These are phyloP conservation scores for Anisodus acutangulus DNA, from an alignment of 257 asterid species.

Conservation along the genomic window DNA sequence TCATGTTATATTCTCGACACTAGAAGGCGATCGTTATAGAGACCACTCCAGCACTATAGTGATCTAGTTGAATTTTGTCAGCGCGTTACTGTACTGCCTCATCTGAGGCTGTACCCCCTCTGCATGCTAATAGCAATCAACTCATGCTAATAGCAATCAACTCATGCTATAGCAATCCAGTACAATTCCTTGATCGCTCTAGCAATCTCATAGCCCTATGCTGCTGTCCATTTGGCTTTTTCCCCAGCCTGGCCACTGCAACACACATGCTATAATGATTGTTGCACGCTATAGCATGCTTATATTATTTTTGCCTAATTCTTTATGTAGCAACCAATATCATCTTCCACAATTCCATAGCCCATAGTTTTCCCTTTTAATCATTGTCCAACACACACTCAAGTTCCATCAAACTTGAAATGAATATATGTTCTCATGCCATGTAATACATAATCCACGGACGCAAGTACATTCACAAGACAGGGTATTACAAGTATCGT, in stretches of 20 bases:
- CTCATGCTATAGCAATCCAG: background rate
- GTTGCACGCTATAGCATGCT: background rate
- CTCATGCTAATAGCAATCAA: background rate
- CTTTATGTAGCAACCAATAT: background rate
- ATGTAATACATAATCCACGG: background rate
- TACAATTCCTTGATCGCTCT: slow-evolving; percentile 8
- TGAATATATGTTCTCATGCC: background rate
- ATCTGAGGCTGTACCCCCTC: background rate
- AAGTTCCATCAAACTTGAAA: background rate
- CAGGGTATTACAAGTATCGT: background rate
- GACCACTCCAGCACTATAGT: background rate
- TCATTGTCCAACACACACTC: background rate
- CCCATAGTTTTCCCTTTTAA: background rate
- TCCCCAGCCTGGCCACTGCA: background rate
- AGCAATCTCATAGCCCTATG: background rate
- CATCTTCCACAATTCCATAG: background rate
- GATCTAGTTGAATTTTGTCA: background rate
- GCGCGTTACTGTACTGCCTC: background rate
- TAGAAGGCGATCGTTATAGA: background rate
- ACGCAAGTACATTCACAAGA: background rate
- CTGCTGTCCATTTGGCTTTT: background rate
- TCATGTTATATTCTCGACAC: background rate
- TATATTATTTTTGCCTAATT: background rate
- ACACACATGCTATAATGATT: too few species aligned
- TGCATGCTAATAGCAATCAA: background rate